These are phyloP conservation scores for Brassica carinata DNA, from an alignment of 345 rosid species.

Conservation along the genomic window DNA sequence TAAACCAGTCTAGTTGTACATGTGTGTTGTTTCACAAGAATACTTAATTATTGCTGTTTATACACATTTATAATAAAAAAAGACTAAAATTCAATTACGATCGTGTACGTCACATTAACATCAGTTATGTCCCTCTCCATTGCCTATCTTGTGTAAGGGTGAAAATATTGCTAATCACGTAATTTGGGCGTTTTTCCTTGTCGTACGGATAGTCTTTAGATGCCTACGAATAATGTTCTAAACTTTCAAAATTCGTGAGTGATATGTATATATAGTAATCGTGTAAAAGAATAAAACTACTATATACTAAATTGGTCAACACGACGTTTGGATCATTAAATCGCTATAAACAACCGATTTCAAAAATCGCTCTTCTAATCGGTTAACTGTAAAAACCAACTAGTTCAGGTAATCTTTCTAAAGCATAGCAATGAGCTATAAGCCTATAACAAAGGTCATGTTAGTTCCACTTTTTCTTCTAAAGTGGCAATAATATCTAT, in stretches of 20 bases:
- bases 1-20: slow-evolving; percentile 6
- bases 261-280: not conserved
- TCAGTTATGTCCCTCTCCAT: not conserved
- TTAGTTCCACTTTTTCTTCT: not conserved
- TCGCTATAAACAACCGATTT: not conserved
- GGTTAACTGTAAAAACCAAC: not conserved
- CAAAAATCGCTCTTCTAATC: not conserved
- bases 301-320: not conserved
- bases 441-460: not conserved
- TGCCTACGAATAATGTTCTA: not conserved
- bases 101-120: not conserved
- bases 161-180: not conserved
- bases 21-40: not conserved
- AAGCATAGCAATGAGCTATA: not conserved
- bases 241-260: not conserved
- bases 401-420: not conserved
- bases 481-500: not conserved
- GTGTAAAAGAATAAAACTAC: not conserved
- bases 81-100: not conserved
- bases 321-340: not conserved
- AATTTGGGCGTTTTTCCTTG: not conserved
- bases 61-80: not conserved
- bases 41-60: not conserved
- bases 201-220: not conserved
- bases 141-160: not conserved